Percentiles rank a stretch among this genome's conserved stretches.
Conservation (phyloP, 2,329 filamentous ascomycete species). For the Zymoseptoria ardabiliae region DNA sequence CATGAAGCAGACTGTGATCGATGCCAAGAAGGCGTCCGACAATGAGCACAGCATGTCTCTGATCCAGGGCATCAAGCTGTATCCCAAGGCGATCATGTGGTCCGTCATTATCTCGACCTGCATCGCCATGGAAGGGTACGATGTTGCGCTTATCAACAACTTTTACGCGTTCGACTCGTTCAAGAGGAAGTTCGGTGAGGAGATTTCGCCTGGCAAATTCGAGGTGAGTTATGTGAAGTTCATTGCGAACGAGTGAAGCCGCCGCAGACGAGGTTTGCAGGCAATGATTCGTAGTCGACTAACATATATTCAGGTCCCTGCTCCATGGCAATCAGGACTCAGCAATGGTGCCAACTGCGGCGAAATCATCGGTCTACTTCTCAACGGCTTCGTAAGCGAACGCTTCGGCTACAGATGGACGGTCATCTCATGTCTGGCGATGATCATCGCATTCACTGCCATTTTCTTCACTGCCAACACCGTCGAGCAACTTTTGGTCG, state of each 20-base stretch:
- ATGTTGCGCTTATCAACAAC: conserved; percentile 73
- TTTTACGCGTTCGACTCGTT: conserved; percentile 54
- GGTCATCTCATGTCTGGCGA: conserved; percentile 37
- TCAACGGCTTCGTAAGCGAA: conserved; percentile 42
- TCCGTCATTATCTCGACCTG: conserved; percentile 81
- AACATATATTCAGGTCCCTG: conserved; percentile 32
- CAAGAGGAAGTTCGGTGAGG: conserved; percentile 30
- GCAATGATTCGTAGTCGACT: not conserved
- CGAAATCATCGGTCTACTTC: conserved; percentile 38
- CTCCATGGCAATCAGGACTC: conserved; percentile 42
- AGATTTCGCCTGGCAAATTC: conserved; percentile 1
- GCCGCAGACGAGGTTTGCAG: not conserved
- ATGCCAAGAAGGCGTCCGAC: conserved; percentile 40
- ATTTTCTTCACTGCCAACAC: conserved; percentile 45
- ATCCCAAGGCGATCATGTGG: conserved; percentile 81
- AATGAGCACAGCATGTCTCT: conserved; percentile 50
- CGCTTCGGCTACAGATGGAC: conserved; percentile 41
- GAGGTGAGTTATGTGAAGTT: not conserved
- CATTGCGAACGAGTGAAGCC: not conserved
- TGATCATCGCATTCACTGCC: conserved; percentile 38
- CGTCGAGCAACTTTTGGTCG: conserved; percentile 37
- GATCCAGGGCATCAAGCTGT: conserved; percentile 68
- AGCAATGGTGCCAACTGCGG: conserved; percentile 42
- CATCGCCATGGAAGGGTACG: conserved; percentile 88
- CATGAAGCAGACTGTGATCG: conserved; percentile 29